Base-by-base conservation (phyloP, 192 early-diverging fungal genomes). In the Coemansia sp. region DNA sequence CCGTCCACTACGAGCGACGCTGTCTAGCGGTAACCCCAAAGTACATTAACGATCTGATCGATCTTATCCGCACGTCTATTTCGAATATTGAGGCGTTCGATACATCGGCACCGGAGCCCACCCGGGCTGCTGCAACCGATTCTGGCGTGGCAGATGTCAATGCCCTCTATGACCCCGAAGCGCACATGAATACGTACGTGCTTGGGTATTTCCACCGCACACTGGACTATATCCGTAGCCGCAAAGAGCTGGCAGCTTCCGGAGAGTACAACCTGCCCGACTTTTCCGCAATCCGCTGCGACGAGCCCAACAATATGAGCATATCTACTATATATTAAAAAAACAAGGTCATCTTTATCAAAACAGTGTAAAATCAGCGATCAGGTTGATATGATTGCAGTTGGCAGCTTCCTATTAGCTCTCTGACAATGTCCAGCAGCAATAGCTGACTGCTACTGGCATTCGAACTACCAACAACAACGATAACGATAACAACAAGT, bases 1-100 rank as follows among this genome's bases (percentile, higher is more conserved):
- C 98, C 53, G 97, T 95, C 83, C 97, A 92, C 76, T 99, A 93
- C 84, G 95, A 97, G 87, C 90, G 89, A 68, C 84, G 91, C 60
- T 97, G 95, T 68, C 91, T 95, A 66, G 83, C 94, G 81, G 91
- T 99, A 15, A 95, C 94, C 20, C 89, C 92, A 45, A 94, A 93
- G 74, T 97, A 93, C 72, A 86, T 99, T 69, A 97, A 95, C 75
- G 93, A 92, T 23, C 84, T 99, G 64, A 93, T 99, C 69, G 94
- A 97, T 60, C 77, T 97, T 63, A 97, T 99, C 59, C 93, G 95
- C 72, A 93, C 90, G 56, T 75, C 81, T 21, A 68, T 92, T 26
- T 76, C 80, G 15, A 88, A 85, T 67, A 88, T 93, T 72, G 90
- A 93, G 66, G 89, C 87, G 46, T 90, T 89, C 48, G 89, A 90